A percentile compares a stretch with the other conserved stretches of the same genome.
These are phyloP conservation scores for Prasinococcaceae sp. DNA, from an alignment of 139 green algal species.

Conservation along the genomic window DNA sequence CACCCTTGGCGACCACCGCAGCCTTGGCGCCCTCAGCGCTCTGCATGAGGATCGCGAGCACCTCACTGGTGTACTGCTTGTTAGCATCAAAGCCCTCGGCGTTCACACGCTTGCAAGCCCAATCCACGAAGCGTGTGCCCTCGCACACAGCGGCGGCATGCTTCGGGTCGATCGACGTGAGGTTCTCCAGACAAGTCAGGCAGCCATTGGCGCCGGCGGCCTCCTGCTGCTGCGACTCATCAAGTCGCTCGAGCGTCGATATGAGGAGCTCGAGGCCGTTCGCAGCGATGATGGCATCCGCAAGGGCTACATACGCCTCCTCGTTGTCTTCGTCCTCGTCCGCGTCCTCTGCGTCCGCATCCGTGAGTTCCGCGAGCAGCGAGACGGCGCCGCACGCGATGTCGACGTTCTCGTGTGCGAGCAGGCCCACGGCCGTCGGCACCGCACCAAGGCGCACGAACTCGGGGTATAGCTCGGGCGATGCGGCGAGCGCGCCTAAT, in stretches of 20 bases:
- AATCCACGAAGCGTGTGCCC: constrained; percentile 65
- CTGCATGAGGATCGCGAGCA: constrained; percentile 81
- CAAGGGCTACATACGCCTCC: too few relatives aligned
- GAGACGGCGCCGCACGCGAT: constrained; percentile 58
- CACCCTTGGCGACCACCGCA: background rate
- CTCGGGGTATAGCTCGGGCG: constrained; percentile 69
- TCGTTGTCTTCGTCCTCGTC: constrained; percentile 27
- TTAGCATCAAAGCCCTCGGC: constrained; percentile 55
- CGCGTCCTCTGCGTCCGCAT: constrained; percentile 57
- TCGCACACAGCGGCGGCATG: constrained; percentile 60
- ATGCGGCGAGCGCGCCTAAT: constrained; percentile 32
- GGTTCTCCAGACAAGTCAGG: too few relatives aligned
- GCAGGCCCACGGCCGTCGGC: constrained; percentile 53
- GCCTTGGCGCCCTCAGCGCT: constrained; percentile 4
- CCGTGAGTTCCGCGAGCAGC: constrained; percentile 66
- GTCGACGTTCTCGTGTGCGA: constrained; percentile 89
- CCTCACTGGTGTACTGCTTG: constrained; percentile 68
- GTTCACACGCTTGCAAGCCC: too few relatives aligned
- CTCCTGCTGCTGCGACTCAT: too few relatives aligned
- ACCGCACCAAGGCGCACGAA: constrained; percentile 47
- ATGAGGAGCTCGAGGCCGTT: constrained; percentile 59
- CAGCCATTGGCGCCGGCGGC: too few relatives aligned
- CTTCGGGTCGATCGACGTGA: too few relatives aligned
- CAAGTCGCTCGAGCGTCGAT: constrained; percentile 38
- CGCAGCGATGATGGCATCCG: constrained; percentile 47